Percentiles rank a stretch among this genome's conserved stretches.
Evolutionary conservation across 2,329 filamentous ascomycete genomes (phyloP).

Genomic region (Scopulariopsis brevicaulis): DNA sequence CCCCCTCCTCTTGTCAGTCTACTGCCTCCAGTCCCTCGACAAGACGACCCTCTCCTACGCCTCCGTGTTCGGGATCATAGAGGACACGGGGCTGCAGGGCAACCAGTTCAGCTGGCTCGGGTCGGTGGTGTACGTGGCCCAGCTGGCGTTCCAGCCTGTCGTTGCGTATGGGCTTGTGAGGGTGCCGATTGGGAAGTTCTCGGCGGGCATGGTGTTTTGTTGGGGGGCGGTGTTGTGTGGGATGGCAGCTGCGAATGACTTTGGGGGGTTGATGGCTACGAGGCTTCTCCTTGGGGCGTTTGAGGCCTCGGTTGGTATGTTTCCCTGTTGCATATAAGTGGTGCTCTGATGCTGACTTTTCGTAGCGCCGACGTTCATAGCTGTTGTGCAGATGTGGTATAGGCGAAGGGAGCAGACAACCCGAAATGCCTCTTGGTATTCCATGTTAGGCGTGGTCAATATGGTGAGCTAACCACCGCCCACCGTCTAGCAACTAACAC

Average conservation of each 20-base stretch:
- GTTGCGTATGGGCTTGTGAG: conserved; percentile 43
- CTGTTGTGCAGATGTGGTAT: conserved; percentile 15
- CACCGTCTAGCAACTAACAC: not conserved
- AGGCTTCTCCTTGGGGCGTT: conserved; percentile 33
- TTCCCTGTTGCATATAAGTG: not conserved
- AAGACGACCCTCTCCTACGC: conserved; percentile 17
- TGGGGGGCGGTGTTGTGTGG: conserved; percentile 41
- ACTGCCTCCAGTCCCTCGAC: conserved; percentile 17
- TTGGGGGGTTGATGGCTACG: conserved; percentile 29
- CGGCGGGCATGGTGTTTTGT: conserved; percentile 33
- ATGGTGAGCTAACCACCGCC: conserved; percentile 13
- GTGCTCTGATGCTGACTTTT: conserved; percentile 10
- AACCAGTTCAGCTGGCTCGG: conserved; percentile 18
- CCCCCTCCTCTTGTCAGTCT: conserved; percentile 18
- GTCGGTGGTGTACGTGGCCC: conserved; percentile 17
- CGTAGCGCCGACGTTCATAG: conserved; percentile 36
- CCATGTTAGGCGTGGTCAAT: conserved; percentile 8
- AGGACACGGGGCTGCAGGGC: conserved; percentile 16
- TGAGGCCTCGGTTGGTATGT: conserved; percentile 28
- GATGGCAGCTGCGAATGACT: conserved; percentile 38
- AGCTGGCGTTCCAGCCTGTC: conserved; percentile 32
- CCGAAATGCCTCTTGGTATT: conserved; percentile 2
- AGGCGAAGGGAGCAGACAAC: not conserved
- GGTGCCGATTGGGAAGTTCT: conserved; percentile 41
- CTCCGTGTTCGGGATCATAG: conserved; percentile 16